Evolutionary conservation across 2,329 filamentous ascomycete genomes (phyloP).

Genomic region (Aspergillus hiratsukae): DNA sequence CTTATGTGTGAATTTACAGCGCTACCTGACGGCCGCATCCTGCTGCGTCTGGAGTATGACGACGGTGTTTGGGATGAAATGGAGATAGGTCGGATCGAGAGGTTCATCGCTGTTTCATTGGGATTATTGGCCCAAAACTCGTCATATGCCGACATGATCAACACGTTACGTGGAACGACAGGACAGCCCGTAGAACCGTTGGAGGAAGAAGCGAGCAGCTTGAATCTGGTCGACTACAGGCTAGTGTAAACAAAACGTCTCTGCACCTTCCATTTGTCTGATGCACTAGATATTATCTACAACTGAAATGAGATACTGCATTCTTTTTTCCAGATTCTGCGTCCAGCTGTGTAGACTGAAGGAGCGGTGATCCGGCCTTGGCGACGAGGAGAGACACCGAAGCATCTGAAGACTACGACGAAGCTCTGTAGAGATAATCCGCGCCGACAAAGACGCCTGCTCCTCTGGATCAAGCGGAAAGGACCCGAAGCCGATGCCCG

Average conservation of each 20-base stretch:
- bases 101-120: not conserved
- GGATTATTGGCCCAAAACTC: not conserved
- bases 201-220: not conserved
- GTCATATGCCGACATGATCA: too few relatives aligned
- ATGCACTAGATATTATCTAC: not conserved
- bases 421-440: not conserved
- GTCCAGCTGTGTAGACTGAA: not conserved
- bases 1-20: slow-evolving; percentile 4
- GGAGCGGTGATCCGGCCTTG: too few relatives aligned
- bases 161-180: too few relatives aligned
- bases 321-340: not conserved
- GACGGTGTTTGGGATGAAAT: not conserved
- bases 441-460: not conserved
- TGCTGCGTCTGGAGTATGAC: slow-evolving; percentile 1
- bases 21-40: not conserved
- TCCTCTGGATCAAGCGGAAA: not conserved
- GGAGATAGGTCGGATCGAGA: not conserved
- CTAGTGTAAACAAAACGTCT: not conserved
- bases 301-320: not conserved
- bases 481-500: not conserved
- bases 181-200: not conserved
- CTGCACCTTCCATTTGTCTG: not conserved
- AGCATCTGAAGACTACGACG: not conserved
- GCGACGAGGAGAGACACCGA: not conserved
- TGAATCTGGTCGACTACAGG: too few relatives aligned